These are phyloP conservation scores for Nakazawaea holstii DNA, from an alignment of 805 yeast genomes.

Conservation along the genomic window DNA sequence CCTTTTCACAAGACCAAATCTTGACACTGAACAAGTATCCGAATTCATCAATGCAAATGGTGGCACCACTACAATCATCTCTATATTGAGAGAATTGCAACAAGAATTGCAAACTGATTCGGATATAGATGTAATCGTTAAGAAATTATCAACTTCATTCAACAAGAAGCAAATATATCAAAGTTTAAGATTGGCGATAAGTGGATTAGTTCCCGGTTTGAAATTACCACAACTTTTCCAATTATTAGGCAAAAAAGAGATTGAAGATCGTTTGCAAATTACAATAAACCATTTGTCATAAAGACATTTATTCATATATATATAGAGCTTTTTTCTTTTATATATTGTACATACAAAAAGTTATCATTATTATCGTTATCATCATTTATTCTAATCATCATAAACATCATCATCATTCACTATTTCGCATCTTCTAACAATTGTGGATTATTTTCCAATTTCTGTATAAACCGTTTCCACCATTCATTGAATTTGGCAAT, in stretches of 20 bases:
- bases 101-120: slow-evolving; percentile 7
- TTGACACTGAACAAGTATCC: slow-evolving; percentile 20
- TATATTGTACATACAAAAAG: background rate
- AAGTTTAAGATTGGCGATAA: slow-evolving; percentile 58
- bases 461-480: slow-evolving; percentile 88
- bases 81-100: slow-evolving; percentile 11
- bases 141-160: background rate
- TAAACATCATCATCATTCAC: too few species aligned
- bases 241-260: slow-evolving; percentile 44
- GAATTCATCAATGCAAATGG: slow-evolving; percentile 23
- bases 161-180: slow-evolving; percentile 44
- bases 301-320: background rate
- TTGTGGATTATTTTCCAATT: slow-evolving; percentile 74
- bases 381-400: too few species aligned
- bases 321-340: slow-evolving; percentile 15
- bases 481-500: slow-evolving; percentile 86
- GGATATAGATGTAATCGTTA: slow-evolving; percentile 5
- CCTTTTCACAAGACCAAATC: slow-evolving; percentile 35
- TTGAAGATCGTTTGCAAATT: slow-evolving; percentile 19
- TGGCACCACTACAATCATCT: too few species aligned
- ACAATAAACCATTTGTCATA: slow-evolving; percentile 5
- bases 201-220: slow-evolving; percentile 68
- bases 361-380: too few species aligned
- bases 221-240: slow-evolving; percentile 53
- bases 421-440: slow-evolving; percentile 65